Percentiles rank a stretch among this genome's conserved stretches.
These are phyloP conservation scores for Salvia rosmarinus DNA, from an alignment of 257 asterid species.

Conservation along the genomic window DNA sequence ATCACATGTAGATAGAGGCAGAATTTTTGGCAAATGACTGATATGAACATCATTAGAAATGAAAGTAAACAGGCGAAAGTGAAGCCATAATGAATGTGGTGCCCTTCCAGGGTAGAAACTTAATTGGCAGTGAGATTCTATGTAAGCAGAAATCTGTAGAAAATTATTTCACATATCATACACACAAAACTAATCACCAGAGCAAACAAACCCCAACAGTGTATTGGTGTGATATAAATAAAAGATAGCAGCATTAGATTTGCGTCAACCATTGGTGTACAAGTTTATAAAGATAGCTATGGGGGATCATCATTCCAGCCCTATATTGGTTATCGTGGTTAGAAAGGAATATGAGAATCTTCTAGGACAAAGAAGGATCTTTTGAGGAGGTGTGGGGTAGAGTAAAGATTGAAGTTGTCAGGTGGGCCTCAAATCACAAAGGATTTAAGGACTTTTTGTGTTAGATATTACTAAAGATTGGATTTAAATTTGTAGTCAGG, in stretches of 20 bases:
- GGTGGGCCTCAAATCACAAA: background rate
- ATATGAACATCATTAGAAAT: constrained; percentile 18
- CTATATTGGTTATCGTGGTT: background rate
- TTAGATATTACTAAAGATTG: background rate
- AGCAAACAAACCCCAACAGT: background rate
- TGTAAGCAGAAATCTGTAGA: constrained; percentile 9
- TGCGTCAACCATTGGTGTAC: background rate
- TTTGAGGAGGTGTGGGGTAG: background rate
- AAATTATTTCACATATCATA: background rate
- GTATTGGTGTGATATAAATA: background rate
- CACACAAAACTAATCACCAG: constrained; percentile 22
- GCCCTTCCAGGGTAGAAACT: constrained; percentile 22
- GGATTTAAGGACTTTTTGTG: background rate
- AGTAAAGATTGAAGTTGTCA: background rate
- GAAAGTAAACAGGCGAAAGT: constrained; percentile 4
- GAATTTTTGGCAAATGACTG: constrained; percentile 12
- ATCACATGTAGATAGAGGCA: constrained; percentile 26
- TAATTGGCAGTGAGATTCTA: constrained; percentile 10
- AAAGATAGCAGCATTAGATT: background rate
- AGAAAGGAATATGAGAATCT: constrained; percentile 1
- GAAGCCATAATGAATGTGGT: background rate
- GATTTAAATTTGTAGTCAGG: background rate
- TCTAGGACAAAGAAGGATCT: background rate
- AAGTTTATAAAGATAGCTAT: background rate
- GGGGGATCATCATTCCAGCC: background rate